Percentiles rank a stretch among this genome's conserved stretches.
These are phyloP conservation scores for Eucalyptus globulus DNA, from an alignment of 345 rosid species.

Conservation along the genomic window DNA sequence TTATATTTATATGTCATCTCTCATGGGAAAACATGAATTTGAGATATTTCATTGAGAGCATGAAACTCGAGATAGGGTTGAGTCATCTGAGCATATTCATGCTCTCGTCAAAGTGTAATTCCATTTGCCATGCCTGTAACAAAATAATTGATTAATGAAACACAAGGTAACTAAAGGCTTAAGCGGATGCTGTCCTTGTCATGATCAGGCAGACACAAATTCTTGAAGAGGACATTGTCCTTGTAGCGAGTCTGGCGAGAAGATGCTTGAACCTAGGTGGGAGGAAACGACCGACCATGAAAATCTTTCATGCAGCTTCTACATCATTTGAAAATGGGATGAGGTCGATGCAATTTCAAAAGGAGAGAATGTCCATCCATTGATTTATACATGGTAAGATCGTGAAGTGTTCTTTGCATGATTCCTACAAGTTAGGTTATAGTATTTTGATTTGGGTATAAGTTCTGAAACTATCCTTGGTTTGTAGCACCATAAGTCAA, in stretches of 20 bases:
- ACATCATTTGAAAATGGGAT: background rate
- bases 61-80: background rate
- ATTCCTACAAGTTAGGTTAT: background rate
- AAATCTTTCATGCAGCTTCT: rapidly evolving
- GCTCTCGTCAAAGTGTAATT: background rate
- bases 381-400: background rate
- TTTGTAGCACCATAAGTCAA: rapidly evolving
- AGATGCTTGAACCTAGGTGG: background rate
- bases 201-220: rapidly evolving
- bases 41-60: background rate
- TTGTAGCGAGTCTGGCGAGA: rapidly evolving
- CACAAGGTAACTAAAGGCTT: background rate
- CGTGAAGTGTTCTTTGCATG: rapidly evolving
- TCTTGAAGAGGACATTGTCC: rapidly evolving
- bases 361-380: rapidly evolving
- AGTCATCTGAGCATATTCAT: background rate
- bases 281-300: background rate
- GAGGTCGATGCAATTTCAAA: no score
- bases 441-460: background rate
- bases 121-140: background rate
- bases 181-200: no score
- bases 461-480: rapidly evolving
- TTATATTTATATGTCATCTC: background rate
- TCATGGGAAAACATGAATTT: background rate
- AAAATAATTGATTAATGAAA: no score